Percentiles rank a stretch among this genome's conserved stretches.
Evolutionary conservation across 2,329 filamentous ascomycete genomes (phyloP).

Genomic region (Scedosporium boydii): DNA sequence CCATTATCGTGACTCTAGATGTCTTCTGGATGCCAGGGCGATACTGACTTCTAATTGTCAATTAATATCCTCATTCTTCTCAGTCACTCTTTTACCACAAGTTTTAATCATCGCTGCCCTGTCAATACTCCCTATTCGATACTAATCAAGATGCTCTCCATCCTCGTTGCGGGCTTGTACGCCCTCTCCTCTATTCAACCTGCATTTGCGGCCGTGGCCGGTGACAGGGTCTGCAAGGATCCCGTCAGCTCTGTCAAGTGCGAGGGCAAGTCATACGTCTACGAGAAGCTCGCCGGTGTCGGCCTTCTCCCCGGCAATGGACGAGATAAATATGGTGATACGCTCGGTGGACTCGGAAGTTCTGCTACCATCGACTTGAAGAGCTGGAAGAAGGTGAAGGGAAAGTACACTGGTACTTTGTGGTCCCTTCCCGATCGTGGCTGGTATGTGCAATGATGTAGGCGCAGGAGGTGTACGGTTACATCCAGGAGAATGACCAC

Average conservation of each 20-base stretch:
- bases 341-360: slow-evolving; percentile 50
- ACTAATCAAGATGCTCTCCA: neutral
- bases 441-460: slow-evolving; percentile 30
- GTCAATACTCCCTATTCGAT: neutral
- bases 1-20: too few species aligned
- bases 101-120: neutral
- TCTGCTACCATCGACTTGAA: slow-evolving; percentile 43
- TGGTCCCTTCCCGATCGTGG: slow-evolving; percentile 60
- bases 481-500: too few species aligned
- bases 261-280: slow-evolving; percentile 53
- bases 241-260: slow-evolving; percentile 25
- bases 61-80: neutral
- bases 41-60: too few species aligned
- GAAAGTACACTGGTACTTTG: slow-evolving; percentile 50
- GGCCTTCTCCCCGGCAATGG: slow-evolving; percentile 49
- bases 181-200: neutral
- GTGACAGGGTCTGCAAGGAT: neutral
- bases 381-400: slow-evolving; percentile 31
- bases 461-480: too few species aligned
- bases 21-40: too few species aligned
- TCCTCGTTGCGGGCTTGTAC: neutral
- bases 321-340: slow-evolving; percentile 60
- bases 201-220: neutral
- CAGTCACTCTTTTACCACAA: neutral
- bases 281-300: slow-evolving; percentile 58